A percentile compares a stretch with the other conserved stretches of the same genome.
Evolutionary conservation across 345 rosid species (phyloP).

Genomic region (Triadica sebifera): DNA sequence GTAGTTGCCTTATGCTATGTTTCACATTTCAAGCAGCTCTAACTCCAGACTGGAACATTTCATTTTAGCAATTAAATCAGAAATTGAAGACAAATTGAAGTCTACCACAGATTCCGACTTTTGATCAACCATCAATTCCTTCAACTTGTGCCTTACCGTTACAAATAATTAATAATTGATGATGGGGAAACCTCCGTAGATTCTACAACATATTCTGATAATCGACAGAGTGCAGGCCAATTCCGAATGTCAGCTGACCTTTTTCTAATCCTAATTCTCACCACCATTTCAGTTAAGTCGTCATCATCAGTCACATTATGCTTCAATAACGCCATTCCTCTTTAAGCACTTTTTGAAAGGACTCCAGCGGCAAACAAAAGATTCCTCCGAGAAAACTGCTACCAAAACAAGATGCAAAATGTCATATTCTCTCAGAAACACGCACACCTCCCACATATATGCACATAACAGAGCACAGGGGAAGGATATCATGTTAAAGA

Average conservation of each 20-base stretch:
- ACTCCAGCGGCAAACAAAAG: constrained; percentile 84
- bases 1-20: no score
- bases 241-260: neutral
- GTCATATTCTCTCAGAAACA: neutral
- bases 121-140: no score
- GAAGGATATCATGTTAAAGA: neutral
- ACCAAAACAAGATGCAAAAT: neutral
- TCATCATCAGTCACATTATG: neutral
- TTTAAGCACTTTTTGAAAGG: constrained; percentile 45
- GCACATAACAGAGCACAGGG: no score
- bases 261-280: neutral
- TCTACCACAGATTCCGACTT: no score
- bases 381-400: constrained; percentile 84
- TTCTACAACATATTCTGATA: neutral
- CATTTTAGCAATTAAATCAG: neutral
- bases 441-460: no score
- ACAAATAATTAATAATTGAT: neutral
- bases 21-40: no score
- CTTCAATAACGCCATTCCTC: neutral
- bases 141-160: neutral
- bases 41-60: no score
- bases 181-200: neutral
- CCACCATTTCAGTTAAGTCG: neutral
- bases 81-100: neutral
- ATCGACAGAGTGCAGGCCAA: no score